Evolutionary conservation across 768 basidiomycete genomes (phyloP).

Genomic region (Termitomyces sp.): DNA sequence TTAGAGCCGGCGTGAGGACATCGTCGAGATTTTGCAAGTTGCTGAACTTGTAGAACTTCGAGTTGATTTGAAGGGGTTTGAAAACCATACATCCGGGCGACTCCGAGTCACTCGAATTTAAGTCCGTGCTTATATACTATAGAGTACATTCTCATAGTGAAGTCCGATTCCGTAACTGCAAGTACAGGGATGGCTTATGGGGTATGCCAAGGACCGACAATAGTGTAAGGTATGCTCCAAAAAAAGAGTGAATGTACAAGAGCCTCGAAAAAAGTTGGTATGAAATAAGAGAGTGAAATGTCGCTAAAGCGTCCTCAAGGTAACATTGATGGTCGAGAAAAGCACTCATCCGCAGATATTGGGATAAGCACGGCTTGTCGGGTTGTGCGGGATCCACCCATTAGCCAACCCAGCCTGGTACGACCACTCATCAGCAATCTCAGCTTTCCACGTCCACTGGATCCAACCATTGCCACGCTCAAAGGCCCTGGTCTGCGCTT

Average conservation of each 20-base stretch:
- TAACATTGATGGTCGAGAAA: not conserved
- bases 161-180: not conserved
- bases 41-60: too few species aligned
- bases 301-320: not conserved
- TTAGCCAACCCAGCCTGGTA: constrained; percentile 77
- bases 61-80: too few species aligned
- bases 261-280: not conserved
- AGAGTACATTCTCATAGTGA: not conserved
- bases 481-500: constrained; percentile 75
- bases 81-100: too few species aligned
- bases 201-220: not conserved
- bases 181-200: not conserved
- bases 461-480: constrained; percentile 72
- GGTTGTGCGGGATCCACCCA: constrained; percentile 80
- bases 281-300: not conserved
- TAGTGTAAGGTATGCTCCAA: not conserved
- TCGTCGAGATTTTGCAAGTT: too few species aligned
- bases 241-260: not conserved
- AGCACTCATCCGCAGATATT: constrained; percentile 51
- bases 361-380: constrained; percentile 49
- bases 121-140: not conserved
- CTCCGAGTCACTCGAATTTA: too few species aligned
- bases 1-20: too few species aligned
- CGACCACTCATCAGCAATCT: constrained; percentile 84
- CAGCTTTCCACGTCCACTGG: constrained; percentile 84